A percentile compares a stretch with the other conserved stretches of the same genome.
These are phyloP conservation scores for Claviceps paspali DNA, from an alignment of 2,329 filamentous ascomycete genomes.

Conservation along the genomic window DNA sequence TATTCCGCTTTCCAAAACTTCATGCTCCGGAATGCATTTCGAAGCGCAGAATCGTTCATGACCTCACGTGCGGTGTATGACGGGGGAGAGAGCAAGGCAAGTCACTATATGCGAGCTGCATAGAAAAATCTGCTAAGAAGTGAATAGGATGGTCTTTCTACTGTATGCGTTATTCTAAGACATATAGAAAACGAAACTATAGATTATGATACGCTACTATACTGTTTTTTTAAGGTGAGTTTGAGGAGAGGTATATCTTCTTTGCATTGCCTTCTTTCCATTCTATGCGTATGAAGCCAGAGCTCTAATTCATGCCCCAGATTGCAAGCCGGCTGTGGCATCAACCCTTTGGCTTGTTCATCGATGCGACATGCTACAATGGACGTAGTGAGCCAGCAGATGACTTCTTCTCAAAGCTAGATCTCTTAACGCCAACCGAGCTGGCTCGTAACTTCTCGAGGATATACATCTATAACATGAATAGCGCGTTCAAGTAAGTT, in stretches of 20 bases:
- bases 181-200: constrained; percentile 51
- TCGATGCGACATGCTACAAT: constrained; percentile 56
- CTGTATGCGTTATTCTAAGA: constrained; percentile 53
- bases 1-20: constrained; percentile 60
- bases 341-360: constrained; percentile 49
- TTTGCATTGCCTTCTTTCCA: neutral
- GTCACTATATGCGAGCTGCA: neutral
- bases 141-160: constrained; percentile 46
- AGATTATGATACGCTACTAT: constrained; percentile 50
- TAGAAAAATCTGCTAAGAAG: constrained; percentile 1
- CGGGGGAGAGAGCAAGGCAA: constrained; percentile 52
- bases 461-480: constrained; percentile 61
- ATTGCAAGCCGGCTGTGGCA: constrained; percentile 58
- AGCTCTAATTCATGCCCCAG: constrained; percentile 16
- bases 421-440: constrained; percentile 46
- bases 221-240: constrained; percentile 50
- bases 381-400: constrained; percentile 53
- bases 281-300: neutral
- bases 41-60: constrained; percentile 47
- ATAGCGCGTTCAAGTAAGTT: constrained; percentile 46
- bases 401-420: constrained; percentile 47
- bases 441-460: constrained; percentile 42
- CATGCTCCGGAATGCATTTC: constrained; percentile 54
- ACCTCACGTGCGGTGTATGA: constrained; percentile 54
- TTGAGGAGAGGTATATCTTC: neutral